Evolutionary conservation across 495 filamentous ascomycete genomes (phyloP).

Genomic region (Daldinia childiae): DNA sequence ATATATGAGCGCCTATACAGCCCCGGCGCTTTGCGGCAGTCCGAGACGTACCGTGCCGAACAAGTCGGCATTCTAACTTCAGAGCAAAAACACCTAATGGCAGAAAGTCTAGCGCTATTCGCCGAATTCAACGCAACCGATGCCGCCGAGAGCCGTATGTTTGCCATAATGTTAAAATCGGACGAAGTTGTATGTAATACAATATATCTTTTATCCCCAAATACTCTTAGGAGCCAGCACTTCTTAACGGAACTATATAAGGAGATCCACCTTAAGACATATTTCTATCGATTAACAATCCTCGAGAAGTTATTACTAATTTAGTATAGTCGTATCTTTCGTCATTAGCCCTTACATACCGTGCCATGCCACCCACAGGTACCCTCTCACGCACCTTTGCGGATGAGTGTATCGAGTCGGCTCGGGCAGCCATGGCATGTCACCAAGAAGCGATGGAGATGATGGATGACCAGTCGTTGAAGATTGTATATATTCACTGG

Average conservation of each 20-base stretch:
- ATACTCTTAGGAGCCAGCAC: not conserved
- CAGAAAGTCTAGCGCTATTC: slow-evolving; percentile 40
- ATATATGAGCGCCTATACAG: slow-evolving; percentile 70
- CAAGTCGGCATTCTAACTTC: slow-evolving; percentile 45
- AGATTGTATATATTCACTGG: slow-evolving; percentile 71
- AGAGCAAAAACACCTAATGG: slow-evolving; percentile 40
- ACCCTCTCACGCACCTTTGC: slow-evolving; percentile 60
- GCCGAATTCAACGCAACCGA: slow-evolving; percentile 27
- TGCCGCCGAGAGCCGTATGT: slow-evolving; percentile 45
- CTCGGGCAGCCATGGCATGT: slow-evolving; percentile 61
- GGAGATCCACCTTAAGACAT: not conserved
- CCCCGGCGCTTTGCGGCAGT: slow-evolving; percentile 63
- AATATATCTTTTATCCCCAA: not conserved
- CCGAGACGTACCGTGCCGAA: slow-evolving; percentile 56
- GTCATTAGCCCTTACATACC: slow-evolving; percentile 67
- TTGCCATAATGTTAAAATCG: slow-evolving; percentile 60
- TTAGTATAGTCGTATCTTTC: slow-evolving; percentile 53
- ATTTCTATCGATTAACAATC: not conserved
- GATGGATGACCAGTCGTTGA: slow-evolving; percentile 56
- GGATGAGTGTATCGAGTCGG: slow-evolving; percentile 67
- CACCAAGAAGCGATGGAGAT: slow-evolving; percentile 65
- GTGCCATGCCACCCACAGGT: slow-evolving; percentile 63
- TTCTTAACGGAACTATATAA: not conserved
- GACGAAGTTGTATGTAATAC: slow-evolving; percentile 58
- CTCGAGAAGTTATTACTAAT: not conserved